Evolutionary conservation across 208 protist genomes (phyloP).

Genomic region (Trypanosoma melophagium): DNA sequence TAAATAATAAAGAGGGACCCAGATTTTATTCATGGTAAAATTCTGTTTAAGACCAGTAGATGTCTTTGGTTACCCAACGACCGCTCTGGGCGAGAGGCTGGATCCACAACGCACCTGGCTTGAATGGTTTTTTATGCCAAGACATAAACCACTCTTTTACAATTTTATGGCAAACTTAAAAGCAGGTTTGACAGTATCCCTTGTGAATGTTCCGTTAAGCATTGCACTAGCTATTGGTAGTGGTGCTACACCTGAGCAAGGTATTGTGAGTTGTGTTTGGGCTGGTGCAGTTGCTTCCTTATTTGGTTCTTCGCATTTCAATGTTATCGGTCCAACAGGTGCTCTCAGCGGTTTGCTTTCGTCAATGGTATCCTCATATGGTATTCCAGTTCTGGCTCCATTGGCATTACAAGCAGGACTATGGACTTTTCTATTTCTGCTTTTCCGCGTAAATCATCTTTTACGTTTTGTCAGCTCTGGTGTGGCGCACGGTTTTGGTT

Average conservation of each 20-base stretch:
- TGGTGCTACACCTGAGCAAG: constrained; percentile 28
- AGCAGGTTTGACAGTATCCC: constrained; percentile 28
- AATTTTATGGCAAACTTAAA: constrained; percentile 22
- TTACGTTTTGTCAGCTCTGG: constrained; percentile 34
- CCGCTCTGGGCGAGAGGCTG: constrained; percentile 27
- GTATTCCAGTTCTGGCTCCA: constrained; percentile 18
- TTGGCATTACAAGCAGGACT: constrained; percentile 29
- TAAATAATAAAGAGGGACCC: background rate
- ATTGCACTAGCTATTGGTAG: constrained; percentile 37
- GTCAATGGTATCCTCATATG: constrained; percentile 26
- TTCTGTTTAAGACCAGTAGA: constrained; percentile 22
- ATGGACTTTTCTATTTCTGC: constrained; percentile 33
- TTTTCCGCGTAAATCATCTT: constrained; percentile 28
- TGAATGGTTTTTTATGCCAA: constrained; percentile 34
- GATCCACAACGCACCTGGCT: constrained; percentile 30
- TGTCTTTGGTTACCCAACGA: constrained; percentile 34
- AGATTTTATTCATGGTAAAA: constrained; percentile 11
- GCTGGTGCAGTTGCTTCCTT: constrained; percentile 21
- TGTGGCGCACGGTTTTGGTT: constrained; percentile 34
- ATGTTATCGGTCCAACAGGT: constrained; percentile 35
- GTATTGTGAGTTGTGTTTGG: constrained; percentile 37
- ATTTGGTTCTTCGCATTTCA: constrained; percentile 35
- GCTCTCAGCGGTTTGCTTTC: constrained; percentile 32
- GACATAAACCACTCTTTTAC: constrained; percentile 31
- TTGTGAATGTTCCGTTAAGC: constrained; percentile 35